Evolutionary conservation across 768 basidiomycete genomes (phyloP), one percentile per base, ranked within the genome.

Genomic region (Calocera cornea): DNA sequence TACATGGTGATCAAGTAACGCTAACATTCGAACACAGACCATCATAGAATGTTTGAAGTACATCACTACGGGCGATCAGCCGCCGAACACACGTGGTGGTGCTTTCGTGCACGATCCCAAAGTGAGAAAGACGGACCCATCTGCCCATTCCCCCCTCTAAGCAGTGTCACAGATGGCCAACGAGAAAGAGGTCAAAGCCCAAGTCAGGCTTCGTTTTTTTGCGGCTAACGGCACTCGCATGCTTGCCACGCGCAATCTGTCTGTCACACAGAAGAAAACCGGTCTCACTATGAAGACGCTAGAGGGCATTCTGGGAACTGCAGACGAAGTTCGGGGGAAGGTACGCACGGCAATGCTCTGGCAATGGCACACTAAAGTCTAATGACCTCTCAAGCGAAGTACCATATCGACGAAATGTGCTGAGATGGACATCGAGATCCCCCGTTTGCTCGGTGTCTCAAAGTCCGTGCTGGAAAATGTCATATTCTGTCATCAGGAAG

Each of bases 21-120:
- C 31, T 22, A 68, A 16, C n/a, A 24, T 49, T 67, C 31, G 38
- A 38, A 17, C 7, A 24, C 71, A 82, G 81, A 99, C 95, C 0
- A 90, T 98, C 74, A 98, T 99, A 77, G 97, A 99, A 81, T 98
- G 95, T 78, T 84, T 99, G 76, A 98, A 98, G 80, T 99, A 99
- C 75, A 93, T 92, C 12, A 97, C 97, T 0, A 99, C 97, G 0
- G 97, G 97, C 33, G 95, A 98, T 76, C 89, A 98, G 72, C 97
- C 97, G 0, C 92, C 97, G 0, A 95, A 95, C 74, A 92, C 95
- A 27, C 92, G 94, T 69, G 95, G 95, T 34, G 97, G 95, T n/a
- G 97, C 97, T 0, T 99, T 98, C 77, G 79, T 99, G 2, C 97
- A 99, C 76, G 97, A 99, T 77, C 97, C 97, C 1, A 97, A 97